Base-by-base conservation (phyloP, 2,329 filamentous ascomycete species). In the Neospermospora avenae region DNA sequence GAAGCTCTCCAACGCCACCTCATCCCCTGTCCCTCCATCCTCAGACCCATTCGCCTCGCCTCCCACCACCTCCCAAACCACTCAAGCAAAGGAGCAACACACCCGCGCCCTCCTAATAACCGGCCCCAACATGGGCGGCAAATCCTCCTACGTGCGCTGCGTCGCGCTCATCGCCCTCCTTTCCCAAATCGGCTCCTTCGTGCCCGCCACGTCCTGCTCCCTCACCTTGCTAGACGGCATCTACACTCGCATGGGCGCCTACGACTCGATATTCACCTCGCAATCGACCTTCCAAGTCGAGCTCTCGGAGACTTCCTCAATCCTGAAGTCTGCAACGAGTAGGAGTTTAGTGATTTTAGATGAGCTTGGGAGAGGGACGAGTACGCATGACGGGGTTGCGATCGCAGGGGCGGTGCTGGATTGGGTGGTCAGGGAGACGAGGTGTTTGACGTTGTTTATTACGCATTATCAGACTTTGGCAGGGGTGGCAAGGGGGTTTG, bases 221-320 rank as follows among this genome's bases (percentile, higher is more conserved):
- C 82, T 98, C 0, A 93, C 93, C 10, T 86, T 96, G 63, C 81
- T 93, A 37, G 95, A 99, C 74, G 91, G 91, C 6, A 91, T 99
- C 49, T 91, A 93, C 78, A 97, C 95, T 0, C 90, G 95, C 66
- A 97, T 97, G 95, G 72, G 95, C 56, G 95, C 95, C 2, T 90
- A 90, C 68, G 95, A 99, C 76, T 98, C 97, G 73, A 91, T 99
- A 77, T 89, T 98, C 73, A 89, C 91, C 4, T 92, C 92, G 69
- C 95, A 99, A 76, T 90, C 86, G 24, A 99, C 95, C 13, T 99
- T 99, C 77, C 97, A 98, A 92, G 93, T 99, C 57, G 95, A 99
- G 73, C 84, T 99, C 2, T 91, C 88, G 37, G 95, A 99, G 75
- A 98, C 95, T 1, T 87, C 89, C 1, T 87, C 92, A 62, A 97